Conservation (phyloP, 306 rosid species). For the Dryas drummondii region DNA sequence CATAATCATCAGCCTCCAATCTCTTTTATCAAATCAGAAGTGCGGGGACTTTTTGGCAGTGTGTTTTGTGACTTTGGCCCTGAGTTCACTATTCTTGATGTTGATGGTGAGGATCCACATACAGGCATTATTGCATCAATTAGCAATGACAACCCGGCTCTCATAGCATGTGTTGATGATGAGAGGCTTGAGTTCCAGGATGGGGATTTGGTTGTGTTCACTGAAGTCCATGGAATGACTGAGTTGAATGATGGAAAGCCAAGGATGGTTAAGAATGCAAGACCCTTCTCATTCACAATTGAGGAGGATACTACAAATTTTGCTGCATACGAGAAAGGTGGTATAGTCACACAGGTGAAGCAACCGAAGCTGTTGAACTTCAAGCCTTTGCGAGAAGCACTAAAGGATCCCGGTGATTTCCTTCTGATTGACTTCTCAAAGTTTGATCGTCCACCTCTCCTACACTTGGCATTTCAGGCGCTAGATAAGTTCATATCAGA, state of each 20-base stretch:
- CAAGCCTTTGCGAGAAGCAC: slow-evolving; percentile 26
- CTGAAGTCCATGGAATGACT: slow-evolving; percentile 28
- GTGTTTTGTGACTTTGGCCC: slow-evolving; percentile 33
- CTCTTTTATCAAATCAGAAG: slow-evolving; percentile 27
- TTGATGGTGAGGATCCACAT: slow-evolving; percentile 31
- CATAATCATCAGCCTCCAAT: slow-evolving; percentile 26
- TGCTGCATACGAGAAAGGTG: slow-evolving; percentile 20
- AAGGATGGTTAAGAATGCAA: slow-evolving; percentile 15
- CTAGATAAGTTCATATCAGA: slow-evolving; percentile 24
- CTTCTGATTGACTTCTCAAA: slow-evolving; percentile 30
- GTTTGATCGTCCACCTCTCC: slow-evolving; percentile 37
- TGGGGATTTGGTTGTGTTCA: slow-evolving; percentile 27
- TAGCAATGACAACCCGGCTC: slow-evolving; percentile 29
- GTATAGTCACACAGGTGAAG: slow-evolving; percentile 30
- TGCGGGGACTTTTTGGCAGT: slow-evolving; percentile 22
- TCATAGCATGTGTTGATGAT: slow-evolving; percentile 31
- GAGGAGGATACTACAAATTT: slow-evolving; percentile 26
- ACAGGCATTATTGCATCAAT: slow-evolving; percentile 30
- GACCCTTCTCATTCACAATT: slow-evolving; percentile 26
- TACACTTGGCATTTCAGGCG: slow-evolving; percentile 29
- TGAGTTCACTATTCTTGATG: slow-evolving; percentile 26
- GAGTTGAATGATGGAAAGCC: slow-evolving; percentile 30
- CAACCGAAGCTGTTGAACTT: slow-evolving; percentile 30
- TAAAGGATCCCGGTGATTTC: slow-evolving; percentile 28
- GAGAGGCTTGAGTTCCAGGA: slow-evolving; percentile 33